Evolutionary conservation across 129 eudicot species (phyloP), one percentile per base, ranked within the genome.

Genomic region (Chrysanthemum seticuspe): DNA sequence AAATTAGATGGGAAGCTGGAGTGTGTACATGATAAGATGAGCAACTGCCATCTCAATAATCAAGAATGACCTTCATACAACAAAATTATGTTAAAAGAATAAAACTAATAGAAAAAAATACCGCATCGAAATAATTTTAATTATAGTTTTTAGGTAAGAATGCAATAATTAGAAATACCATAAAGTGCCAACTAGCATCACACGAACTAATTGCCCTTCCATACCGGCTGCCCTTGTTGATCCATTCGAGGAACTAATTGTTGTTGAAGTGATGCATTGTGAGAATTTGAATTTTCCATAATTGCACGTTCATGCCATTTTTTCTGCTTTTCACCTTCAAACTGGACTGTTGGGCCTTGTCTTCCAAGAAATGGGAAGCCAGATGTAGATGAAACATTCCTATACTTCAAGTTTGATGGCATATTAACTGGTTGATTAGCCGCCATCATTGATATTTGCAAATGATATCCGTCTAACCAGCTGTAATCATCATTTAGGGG

Each of bases 311-410:
- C n/a, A n/a, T n/a, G n/a, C 47, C 47, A 40, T 0, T 11, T 66
- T 65, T 64, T 72, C 62, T 31, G 65, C 13, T 54, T 76, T 36
- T 67, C 80, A n/a, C 70, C 84, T 74, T 80, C 80, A 44, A 78
- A 78, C 53, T 83, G 87, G 10, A 58, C 62, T 8, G 67, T 48
- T 16, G 81, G 51, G 7, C 52, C 74, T 62, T 82, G 92, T 66
- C 65, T 87, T 67, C 85, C 92, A 56, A 89, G 92, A 70, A 84
- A 81, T 5, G 87, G 92, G 62, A 84, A 81, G 61, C 66, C 66
- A 70, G 68, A 48, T 12, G 75, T 79, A 40, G 82, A 77, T 49
- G 81, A 79, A 58, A 59, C 75, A 76, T 65, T 82, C 12, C 61
- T 51, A 66, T 73, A 74, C 61, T 25, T 67, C 19, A 75, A 58